Conservation (phyloP, 768 basidiomycete species). For the Hericium rajendrae region DNA sequence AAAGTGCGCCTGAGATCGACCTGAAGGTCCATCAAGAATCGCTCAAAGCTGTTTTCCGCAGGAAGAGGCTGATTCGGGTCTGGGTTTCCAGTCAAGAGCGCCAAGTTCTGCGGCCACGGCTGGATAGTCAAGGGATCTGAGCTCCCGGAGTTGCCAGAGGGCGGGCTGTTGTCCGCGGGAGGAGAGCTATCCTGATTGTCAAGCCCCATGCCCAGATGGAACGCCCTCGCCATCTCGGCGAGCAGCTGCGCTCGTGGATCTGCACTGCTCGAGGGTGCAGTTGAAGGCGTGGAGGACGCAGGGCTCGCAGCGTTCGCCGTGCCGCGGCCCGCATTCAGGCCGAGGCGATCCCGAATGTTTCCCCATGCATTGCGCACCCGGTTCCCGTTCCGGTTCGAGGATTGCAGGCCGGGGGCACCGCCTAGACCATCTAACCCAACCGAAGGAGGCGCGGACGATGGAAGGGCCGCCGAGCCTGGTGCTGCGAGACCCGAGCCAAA, state of each 20-base stretch:
- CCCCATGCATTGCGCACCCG: constrained; percentile 61
- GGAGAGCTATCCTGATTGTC: constrained; percentile 7
- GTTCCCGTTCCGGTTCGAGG: constrained; percentile 20
- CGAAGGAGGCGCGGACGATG: not conserved
- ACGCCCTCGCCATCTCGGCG: constrained; percentile 73
- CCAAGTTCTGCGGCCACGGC: not conserved
- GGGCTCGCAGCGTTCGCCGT: not conserved
- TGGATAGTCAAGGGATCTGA: constrained; percentile 1
- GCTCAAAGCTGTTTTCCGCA: constrained; percentile 66
- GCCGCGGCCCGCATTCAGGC: constrained; percentile 24
- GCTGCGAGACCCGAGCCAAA: constrained; percentile 47
- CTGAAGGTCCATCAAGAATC: constrained; percentile 74
- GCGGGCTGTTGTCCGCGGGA: not conserved
- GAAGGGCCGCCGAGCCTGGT: constrained; percentile 8
- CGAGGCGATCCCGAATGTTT: constrained; percentile 58
- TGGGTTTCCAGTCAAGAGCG: not conserved
- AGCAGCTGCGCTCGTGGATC: constrained; percentile 60
- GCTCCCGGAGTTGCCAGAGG: not conserved
- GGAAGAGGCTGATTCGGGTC: constrained; percentile 21
- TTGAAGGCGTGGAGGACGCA: not conserved
- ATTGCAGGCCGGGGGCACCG: constrained; percentile 8
- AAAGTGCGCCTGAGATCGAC: constrained; percentile 59
- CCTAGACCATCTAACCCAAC: constrained; percentile 26
- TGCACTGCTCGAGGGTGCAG: constrained; percentile 8
- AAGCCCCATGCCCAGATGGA: constrained; percentile 54